Evolutionary conservation across 2,329 filamentous ascomycete species (phyloP).

Genomic region (Colletotrichum viniferum): DNA sequence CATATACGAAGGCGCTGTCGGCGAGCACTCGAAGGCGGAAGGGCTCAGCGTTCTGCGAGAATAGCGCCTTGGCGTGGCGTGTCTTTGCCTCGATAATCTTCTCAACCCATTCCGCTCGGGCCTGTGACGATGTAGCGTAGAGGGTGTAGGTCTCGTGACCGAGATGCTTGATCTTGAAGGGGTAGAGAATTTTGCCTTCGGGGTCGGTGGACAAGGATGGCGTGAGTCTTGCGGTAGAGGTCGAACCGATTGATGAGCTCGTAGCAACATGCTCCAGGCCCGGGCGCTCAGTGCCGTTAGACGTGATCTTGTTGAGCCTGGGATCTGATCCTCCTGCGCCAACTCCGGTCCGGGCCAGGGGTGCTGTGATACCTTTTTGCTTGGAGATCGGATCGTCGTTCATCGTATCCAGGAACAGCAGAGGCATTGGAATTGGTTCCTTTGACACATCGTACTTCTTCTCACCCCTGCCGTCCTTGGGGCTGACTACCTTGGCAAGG

Average conservation of each 20-base stretch:
- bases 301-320: conserved; percentile 60
- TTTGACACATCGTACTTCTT: conserved; percentile 96
- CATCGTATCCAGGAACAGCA: conserved; percentile 89
- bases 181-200: conserved; percentile 86
- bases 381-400: conserved; percentile 92
- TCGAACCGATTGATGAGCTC: conserved; percentile 65
- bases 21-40: conserved; percentile 92
- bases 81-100: conserved; percentile 97
- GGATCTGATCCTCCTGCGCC: conserved; percentile 63
- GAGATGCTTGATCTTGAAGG: conserved; percentile 94
- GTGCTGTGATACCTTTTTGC: conserved; percentile 73
- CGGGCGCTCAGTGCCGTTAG: conserved; percentile 57
- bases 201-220: conserved; percentile 63
- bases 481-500: conserved; percentile 77
- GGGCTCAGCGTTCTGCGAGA: conserved; percentile 92
- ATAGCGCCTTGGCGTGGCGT: conserved; percentile 84
- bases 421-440: conserved; percentile 94
- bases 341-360: conserved; percentile 61
- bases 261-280: conserved; percentile 73
- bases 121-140: conserved; percentile 78
- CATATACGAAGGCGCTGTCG: conserved; percentile 88
- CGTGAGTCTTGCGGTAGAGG: conserved; percentile 40
- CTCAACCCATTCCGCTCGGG: conserved; percentile 85
- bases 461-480: conserved; percentile 71
- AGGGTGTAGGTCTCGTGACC: conserved; percentile 92